Conservation (phyloP, 495 filamentous ascomycete genomes). For the Aspergillus sclerotioniger region DNA sequence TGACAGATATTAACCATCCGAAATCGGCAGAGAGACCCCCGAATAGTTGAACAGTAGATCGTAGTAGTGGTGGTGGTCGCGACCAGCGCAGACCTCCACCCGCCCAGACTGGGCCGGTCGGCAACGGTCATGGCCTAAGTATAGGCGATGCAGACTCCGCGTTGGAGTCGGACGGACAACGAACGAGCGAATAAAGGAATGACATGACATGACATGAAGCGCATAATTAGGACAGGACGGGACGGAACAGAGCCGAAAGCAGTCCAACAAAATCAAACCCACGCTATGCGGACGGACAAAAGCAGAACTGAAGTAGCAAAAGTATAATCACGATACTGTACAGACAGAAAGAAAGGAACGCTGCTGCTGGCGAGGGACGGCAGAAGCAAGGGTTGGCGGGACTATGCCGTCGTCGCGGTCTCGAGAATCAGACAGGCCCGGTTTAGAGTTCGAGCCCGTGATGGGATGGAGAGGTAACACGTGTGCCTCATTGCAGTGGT, state of each 20-base stretch:
- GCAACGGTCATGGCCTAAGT: not conserved
- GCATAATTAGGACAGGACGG: not conserved
- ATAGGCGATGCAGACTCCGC: constrained; percentile 1
- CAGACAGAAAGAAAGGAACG: not conserved
- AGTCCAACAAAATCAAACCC: constrained; percentile 15
- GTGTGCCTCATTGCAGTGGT: constrained; percentile 16
- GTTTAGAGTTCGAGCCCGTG: constrained; percentile 1
- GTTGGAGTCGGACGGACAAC: not conserved
- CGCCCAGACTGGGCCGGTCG: not conserved
- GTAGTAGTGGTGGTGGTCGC: not conserved
- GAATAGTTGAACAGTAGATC: not conserved
- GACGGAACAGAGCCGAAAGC: constrained; percentile 8
- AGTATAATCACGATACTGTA: not conserved
- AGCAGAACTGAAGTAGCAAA: constrained; percentile 12
- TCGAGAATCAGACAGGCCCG: not conserved
- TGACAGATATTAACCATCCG: not conserved
- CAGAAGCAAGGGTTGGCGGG: constrained; percentile 9
- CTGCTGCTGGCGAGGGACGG: constrained; percentile 4
- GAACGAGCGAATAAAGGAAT: constrained; percentile 18
- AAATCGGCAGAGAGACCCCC: not conserved
- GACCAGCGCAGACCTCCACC: not conserved
- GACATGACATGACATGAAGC: constrained; percentile 21
- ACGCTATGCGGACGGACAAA: constrained; percentile 26
- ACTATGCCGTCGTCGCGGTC: not conserved
- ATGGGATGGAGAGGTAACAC: constrained; percentile 16